These are phyloP conservation scores for Phytophthora kernoviae DNA, from an alignment of 352 stramenopile species.

Conservation along the genomic window DNA sequence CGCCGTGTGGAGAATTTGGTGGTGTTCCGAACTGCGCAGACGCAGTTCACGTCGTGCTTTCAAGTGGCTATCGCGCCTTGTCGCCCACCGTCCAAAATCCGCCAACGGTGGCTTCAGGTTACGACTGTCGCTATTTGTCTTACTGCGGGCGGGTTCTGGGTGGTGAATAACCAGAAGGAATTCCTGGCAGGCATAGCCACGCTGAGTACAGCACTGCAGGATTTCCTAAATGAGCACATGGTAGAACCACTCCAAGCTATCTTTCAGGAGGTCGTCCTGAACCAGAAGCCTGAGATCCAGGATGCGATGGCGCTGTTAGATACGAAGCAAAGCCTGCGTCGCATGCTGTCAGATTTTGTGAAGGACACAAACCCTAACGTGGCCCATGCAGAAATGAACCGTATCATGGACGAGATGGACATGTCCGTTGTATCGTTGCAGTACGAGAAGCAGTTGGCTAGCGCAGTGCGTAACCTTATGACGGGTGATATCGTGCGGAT, in stretches of 20 bases:
- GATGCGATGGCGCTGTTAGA: slow-evolving; percentile 75
- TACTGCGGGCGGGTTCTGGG: slow-evolving; percentile 60
- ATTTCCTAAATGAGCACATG: slow-evolving; percentile 86
- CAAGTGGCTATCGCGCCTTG: slow-evolving; percentile 60
- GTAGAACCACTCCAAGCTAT: slow-evolving; percentile 81
- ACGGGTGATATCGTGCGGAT: slow-evolving; percentile 87
- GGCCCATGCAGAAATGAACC: slow-evolving; percentile 39
- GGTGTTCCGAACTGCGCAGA: slow-evolving; percentile 45
- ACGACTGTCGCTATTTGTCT: slow-evolving; percentile 60
- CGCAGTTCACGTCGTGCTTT: slow-evolving; percentile 62
- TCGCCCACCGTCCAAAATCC: slow-evolving; percentile 68
- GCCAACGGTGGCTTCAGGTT: slow-evolving; percentile 75
- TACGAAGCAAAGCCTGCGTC: slow-evolving; percentile 80
- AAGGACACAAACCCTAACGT: slow-evolving; percentile 73
- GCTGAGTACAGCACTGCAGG: slow-evolving; percentile 45
- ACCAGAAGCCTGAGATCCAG: slow-evolving; percentile 86
- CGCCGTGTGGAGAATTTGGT: slow-evolving; percentile 56
- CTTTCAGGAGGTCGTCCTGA: slow-evolving; percentile 79
- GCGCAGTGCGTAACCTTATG: slow-evolving; percentile 78
- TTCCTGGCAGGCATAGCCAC: slow-evolving; percentile 56
- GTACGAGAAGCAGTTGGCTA: slow-evolving; percentile 69
- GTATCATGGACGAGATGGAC: slow-evolving; percentile 68
- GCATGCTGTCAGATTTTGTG: slow-evolving; percentile 83
- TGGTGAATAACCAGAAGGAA: slow-evolving; percentile 69
- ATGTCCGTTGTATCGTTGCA: slow-evolving; percentile 79